Percentiles rank a stretch among this genome's conserved stretches.
These are phyloP conservation scores for Cladosporium colombiae DNA, from an alignment of 2,329 filamentous ascomycete genomes.

Conservation along the genomic window DNA sequence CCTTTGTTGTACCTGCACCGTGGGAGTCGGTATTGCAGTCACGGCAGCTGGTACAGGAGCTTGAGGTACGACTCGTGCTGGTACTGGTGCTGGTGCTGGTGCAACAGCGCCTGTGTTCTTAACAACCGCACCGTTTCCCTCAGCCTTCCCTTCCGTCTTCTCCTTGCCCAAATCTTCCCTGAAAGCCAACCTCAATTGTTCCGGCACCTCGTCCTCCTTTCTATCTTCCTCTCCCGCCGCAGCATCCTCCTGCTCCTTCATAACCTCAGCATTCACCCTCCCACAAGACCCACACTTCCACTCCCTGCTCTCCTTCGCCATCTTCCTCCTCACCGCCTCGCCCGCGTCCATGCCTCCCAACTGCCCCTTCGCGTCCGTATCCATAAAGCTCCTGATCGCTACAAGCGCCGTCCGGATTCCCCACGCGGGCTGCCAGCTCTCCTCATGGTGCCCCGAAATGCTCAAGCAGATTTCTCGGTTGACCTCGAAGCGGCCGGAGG, in stretches of 20 bases:
- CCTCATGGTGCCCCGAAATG: constrained; percentile 93
- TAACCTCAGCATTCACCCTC: constrained; percentile 71
- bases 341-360: constrained; percentile 82
- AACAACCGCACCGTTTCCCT: constrained; percentile 21
- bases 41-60: constrained; percentile 8
- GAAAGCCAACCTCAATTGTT: constrained; percentile 66
- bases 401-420: constrained; percentile 85
- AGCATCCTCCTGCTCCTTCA: constrained; percentile 67
- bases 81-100: not conserved
- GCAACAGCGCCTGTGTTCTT: not conserved
- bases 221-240: constrained; percentile 45
- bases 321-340: constrained; percentile 64
- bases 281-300: constrained; percentile 74
- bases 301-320: constrained; percentile 65
- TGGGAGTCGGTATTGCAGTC: constrained; percentile 20
- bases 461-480: constrained; percentile 96
- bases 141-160: constrained; percentile 25
- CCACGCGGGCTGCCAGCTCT: constrained; percentile 99
- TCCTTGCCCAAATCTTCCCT: constrained; percentile 66
- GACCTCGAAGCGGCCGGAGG: constrained; percentile 88
- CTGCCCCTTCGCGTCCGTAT: constrained; percentile 83
- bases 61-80: not conserved
- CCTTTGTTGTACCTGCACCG: constrained; percentile 23
- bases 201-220: constrained; percentile 51
- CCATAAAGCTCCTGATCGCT: constrained; percentile 86